Base-by-base conservation (phyloP, 2,329 filamentous ascomycete species). In the Fusarium tricinctum region DNA sequence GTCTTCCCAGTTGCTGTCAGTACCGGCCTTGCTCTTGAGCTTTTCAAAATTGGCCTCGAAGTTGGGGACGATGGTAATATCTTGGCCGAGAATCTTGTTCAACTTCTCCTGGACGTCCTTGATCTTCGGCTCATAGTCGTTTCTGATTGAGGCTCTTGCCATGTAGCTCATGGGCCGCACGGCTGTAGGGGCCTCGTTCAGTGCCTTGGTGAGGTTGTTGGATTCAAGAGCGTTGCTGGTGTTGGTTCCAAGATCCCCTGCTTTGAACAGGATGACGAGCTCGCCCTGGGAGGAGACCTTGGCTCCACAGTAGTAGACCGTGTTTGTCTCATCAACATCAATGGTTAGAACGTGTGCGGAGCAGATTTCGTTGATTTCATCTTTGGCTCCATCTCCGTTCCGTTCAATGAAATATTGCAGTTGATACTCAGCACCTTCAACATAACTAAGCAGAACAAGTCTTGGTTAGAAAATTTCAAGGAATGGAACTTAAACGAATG, bases 281-380 rank as follows among this genome's bases (percentile, higher is more conserved):
- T 80, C 76, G 45, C 84, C 83, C 6, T 83, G 80, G 1, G 67
- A 14, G 2, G 75, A 72, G 45, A 88, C 75, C 51, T 80, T 79
- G 59, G 63, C 74, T 49, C 84, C 83, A 69, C 80, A 80, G 75
- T 85, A 86, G 10, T 71, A 73, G 66, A 82, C 78, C 45, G 79
- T 78, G 14, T 78, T 75, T 13, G 72, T 63, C 20, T 81, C 80
- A 56, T 86, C 84, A 30, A 84, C 58, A 71, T 84, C 81, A 44
- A 88, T 74, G 20, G 80, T 81, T 28, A 86, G 70, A 44, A 78
- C 74, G 63, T 85, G 84, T 3, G 79, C 76, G 23, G 75, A 63
- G 67, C 76, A 79, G 63, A 85, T 79, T 38, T 73, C 74, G 73
- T 88, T 87, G 66, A 88, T 73, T 73, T 87, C 85, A 8, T 73